Evolutionary conservation across 495 filamentous ascomycete species (phyloP), one percentile per base, ranked within the genome.

Genomic region (Tuber indicum): DNA sequence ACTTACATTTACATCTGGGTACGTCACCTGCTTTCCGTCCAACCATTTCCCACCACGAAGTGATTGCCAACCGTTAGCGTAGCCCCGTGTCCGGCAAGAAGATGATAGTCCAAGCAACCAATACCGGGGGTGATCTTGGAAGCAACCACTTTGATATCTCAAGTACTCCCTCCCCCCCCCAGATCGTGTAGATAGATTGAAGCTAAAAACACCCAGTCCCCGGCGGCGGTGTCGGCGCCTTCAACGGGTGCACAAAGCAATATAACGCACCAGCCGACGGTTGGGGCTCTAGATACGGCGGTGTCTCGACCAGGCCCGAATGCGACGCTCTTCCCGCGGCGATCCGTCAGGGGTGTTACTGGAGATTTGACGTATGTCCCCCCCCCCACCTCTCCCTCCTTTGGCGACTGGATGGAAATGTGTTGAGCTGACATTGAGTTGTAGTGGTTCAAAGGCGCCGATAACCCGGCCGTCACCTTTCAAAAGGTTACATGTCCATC

Each of bases 81-180:
- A 49, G 19, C 0, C 81, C 89, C 0, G 86, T 89, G 16, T 47
- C 77, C 70, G 87, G 90, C 76, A 88, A 91, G 87, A 88, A 88
- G 85, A 88, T 92, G 87, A 86, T 91, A 75, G 89, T 92, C 26
- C 90, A 92, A 85, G 89, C 89, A 23, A 91, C 88, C 70, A 92
- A 92, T 82, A 91, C 89, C 36, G 90, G 89, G 21, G 87, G 86
- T 32, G 89, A 91, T 74, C 81, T 91, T 74, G 86, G 86, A 26
- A 78, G 85, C 26, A 90, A 90, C 75, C 89, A 91, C 76, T 91
- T 91, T 82, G 89, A 90, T 85, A 80, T 91, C 74, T 88, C 89
- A 72, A 72, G 78, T 79, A 78, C 74, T 49, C 16, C n/a, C n/a
- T n/a, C 26, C 23, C 46, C 42, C 26, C 71, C 23, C 62, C 16